Evolutionary conservation across 257 asterid genomes (phyloP), one percentile per base, ranked within the genome.

Genomic region (Nicotiana noctiflora): DNA sequence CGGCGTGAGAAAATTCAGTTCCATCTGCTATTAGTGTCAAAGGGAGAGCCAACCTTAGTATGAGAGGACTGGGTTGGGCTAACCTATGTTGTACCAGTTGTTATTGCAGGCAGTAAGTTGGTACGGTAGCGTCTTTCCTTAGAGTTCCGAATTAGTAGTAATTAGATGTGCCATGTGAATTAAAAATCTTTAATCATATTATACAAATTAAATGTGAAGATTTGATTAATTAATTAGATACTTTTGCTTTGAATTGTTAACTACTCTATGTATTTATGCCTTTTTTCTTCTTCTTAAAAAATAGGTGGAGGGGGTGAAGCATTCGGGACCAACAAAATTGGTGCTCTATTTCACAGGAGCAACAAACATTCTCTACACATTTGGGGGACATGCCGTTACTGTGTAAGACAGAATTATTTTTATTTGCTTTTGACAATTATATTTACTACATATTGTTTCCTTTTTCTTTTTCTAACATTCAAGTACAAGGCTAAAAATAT

Each of bases 351-450:
- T 92, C 95, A 94, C 98, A 4, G 97, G 97, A 37, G 97, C 97
- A 65, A 94, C 97, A 79, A 93, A 94, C 92, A 87, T 92, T 89
- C 98, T 94, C 83, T 94, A 94, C 88, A 94, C 97, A 63, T 94
- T 94, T 57, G 98, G 98, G 74, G 98, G 98, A 82, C 98, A 94
- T 89, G 98, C 98, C 63, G 98, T 94, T 31, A 94, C 98, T 44
- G 98, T 94, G 98, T 93, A 94, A 91, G 97, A 85, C 90, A 12
- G 5, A 21, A 2, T 66, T 29, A 46, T 59, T 29, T 65, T 34
- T 76, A 18, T 60, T 62, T 61, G 40, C 21, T 19, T 23, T 46
- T 19, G 37, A 31, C 19, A 4, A 59, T 12, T 40, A 8, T 40
- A 51, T 12, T 51, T 51, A 11, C 8, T 6, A 40, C 4, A 51